phyloP scores from a whole-genome alignment of 2,329 filamentous ascomycete genomes.

The Colletotrichum camelliae region DNA sequence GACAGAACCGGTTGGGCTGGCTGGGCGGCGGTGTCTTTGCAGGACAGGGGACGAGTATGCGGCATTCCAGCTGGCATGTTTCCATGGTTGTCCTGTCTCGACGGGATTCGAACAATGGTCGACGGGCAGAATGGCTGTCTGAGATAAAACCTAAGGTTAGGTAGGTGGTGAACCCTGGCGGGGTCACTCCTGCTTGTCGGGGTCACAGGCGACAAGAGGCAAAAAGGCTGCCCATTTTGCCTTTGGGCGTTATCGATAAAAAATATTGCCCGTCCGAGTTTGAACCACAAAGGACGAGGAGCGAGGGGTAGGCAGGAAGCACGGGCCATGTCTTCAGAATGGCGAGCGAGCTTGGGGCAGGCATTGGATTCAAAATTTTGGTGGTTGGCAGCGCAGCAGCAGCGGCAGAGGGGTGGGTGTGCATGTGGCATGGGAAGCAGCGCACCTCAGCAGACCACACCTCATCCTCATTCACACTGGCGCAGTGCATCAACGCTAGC shows the following conservation, averaged over 20 bases:
- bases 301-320: neutral
- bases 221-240: neutral
- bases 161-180: neutral
- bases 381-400: neutral
- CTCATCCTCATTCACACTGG: neutral
- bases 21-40: neutral
- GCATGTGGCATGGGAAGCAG: neutral
- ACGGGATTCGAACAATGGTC: neutral
- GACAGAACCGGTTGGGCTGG: neutral
- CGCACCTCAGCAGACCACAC: neutral
- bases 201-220: neutral
- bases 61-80: neutral
- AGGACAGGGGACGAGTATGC: neutral
- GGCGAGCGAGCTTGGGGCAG: neutral
- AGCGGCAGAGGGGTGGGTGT: neutral
- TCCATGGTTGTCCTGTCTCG: neutral
- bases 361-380: neutral
- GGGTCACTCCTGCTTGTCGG: neutral
- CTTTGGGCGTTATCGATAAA: neutral
- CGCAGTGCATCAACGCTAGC: neutral
- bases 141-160: neutral
- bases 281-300: neutral
- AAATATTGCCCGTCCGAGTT: neutral
- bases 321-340: neutral
- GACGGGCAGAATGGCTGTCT: neutral